phyloP scores from a whole-genome alignment of 2,329 filamentous ascomycete species.

The Curvularia sp. region DNA sequence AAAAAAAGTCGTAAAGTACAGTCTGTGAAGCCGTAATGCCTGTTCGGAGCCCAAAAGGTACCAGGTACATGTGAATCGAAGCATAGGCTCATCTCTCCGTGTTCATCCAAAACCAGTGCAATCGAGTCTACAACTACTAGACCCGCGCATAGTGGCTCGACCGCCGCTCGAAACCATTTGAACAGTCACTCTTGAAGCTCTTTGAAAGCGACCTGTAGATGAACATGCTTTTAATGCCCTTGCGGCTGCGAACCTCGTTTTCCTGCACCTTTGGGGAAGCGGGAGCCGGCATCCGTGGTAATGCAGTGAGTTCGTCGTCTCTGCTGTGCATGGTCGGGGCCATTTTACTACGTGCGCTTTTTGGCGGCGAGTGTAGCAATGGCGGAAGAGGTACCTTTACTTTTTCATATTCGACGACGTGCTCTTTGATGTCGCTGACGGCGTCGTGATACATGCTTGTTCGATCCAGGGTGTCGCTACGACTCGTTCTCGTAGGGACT shows the following conservation, averaged over 20 bases:
- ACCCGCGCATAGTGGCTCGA: not conserved
- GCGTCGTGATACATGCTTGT: slow-evolving; percentile 13
- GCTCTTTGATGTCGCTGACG: slow-evolving; percentile 37
- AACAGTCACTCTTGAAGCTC: not conserved
- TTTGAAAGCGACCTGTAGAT: slow-evolving; percentile 25
- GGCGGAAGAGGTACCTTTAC: slow-evolving; percentile 30
- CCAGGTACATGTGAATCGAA: not conserved
- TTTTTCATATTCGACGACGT: slow-evolving; percentile 34
- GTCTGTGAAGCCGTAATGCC: not conserved
- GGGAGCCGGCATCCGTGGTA: slow-evolving; percentile 19
- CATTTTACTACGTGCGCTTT: slow-evolving; percentile 17
- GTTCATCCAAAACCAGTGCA: not conserved
- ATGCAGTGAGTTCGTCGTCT: slow-evolving; percentile 27
- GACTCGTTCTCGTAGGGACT: not conserved
- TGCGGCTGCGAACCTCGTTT: slow-evolving; percentile 26
- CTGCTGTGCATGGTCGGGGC: slow-evolving; percentile 14
- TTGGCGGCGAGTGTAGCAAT: slow-evolving; percentile 34
- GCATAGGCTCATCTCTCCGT: not conserved
- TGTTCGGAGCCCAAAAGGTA: not conserved
- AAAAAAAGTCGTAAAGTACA: not conserved
- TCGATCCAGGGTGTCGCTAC: not conserved
- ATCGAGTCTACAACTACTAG: no score
- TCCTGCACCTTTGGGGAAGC: not conserved
- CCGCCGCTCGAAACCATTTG: not conserved
- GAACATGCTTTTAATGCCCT: slow-evolving; percentile 31